These are phyloP conservation scores for Pelargonium citronellum DNA, from an alignment of 441 rosid genomes.

Conservation along the genomic window DNA sequence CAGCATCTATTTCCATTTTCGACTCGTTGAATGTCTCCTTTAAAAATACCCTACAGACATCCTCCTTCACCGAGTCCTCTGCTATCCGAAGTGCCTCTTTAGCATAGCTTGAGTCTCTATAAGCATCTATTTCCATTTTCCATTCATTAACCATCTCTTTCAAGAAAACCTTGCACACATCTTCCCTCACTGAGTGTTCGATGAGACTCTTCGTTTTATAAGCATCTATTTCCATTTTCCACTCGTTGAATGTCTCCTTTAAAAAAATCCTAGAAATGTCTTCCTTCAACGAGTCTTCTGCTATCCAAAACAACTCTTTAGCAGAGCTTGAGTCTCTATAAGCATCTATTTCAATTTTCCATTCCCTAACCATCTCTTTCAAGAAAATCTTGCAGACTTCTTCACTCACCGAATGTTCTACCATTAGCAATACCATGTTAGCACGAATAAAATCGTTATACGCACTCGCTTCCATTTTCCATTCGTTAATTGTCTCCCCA, in stretches of 20 bases:
- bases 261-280: conserved; percentile 30
- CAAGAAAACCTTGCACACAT: conserved; percentile 27
- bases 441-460: background rate
- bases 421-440: conserved; percentile 14
- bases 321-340: background rate
- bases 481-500: conserved; percentile 22
- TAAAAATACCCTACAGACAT: conserved; percentile 26
- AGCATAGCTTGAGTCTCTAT: background rate
- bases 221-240: conserved; percentile 23
- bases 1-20: conserved; percentile 22
- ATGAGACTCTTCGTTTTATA: conserved; percentile 22
- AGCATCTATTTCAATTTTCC: conserved; percentile 23
- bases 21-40: conserved; percentile 24
- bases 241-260: conserved; percentile 23
- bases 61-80: conserved; percentile 22
- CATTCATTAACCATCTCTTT: conserved; percentile 24
- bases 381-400: background rate
- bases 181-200: conserved; percentile 22
- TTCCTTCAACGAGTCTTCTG: conserved; percentile 18
- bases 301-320: background rate
- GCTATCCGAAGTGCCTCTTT: background rate
- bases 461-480: conserved; percentile 25
- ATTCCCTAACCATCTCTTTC: conserved; percentile 14
- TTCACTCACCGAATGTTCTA: conserved; percentile 23
- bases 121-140: conserved; percentile 22